A percentile compares a stretch with the other conserved stretches of the same genome.
Evolutionary conservation across 192 early-diverging fungal genomes (phyloP).

Genomic region (Globomyces pollinis-pini): DNA sequence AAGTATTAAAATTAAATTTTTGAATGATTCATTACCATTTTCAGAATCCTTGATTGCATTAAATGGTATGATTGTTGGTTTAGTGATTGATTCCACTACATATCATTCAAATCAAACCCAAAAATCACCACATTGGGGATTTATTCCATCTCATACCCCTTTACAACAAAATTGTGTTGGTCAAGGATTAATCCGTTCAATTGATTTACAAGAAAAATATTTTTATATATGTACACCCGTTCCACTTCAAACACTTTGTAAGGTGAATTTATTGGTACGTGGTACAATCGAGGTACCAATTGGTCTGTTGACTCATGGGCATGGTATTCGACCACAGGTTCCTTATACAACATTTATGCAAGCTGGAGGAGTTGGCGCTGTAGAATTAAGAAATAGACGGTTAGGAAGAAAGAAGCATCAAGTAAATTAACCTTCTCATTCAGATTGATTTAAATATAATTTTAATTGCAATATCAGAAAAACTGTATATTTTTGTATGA

Average conservation of each 20-base stretch:
- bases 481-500: too few relatives aligned
- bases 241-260: constrained; percentile 5
- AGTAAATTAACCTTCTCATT: too few relatives aligned
- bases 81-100: constrained; percentile 43
- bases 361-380: neutral
- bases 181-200: constrained; percentile 33
- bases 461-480: too few relatives aligned
- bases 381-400: neutral
- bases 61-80: constrained; percentile 76
- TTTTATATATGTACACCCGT: constrained; percentile 36
- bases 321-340: neutral
- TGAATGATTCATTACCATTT: constrained; percentile 59
- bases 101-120: neutral
- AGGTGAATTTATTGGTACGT: constrained; percentile 36
- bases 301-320: neutral
- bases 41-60: constrained; percentile 74
- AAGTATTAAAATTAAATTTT: constrained; percentile 22
- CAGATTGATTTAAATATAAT: too few relatives aligned
- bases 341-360: neutral
- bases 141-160: constrained; percentile 25
- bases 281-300: constrained; percentile 7
- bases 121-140: too few relatives aligned
- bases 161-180: constrained; percentile 31
- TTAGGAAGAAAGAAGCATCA: neutral
- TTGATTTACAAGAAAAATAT: constrained; percentile 21